Evolutionary conservation across 2,329 filamentous ascomycete species (phyloP).

Genomic region (Colletotrichum euphorbiae): DNA sequence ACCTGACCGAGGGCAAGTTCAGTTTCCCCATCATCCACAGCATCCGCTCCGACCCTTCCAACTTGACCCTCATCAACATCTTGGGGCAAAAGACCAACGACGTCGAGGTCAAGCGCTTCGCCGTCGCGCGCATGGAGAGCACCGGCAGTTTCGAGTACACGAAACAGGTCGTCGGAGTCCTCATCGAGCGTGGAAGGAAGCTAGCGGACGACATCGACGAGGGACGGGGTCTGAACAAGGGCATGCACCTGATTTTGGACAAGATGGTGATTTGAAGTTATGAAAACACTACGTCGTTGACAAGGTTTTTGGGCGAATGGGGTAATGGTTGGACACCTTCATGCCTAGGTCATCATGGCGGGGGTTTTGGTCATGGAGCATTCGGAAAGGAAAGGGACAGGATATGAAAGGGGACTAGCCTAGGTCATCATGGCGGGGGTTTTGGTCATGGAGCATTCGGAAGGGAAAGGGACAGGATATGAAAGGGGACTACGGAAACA

Average conservation of each 20-base stretch:
- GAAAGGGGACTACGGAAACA: no score
- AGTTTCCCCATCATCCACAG: conserved; percentile 95
- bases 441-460: conserved; percentile 5
- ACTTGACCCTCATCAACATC: conserved; percentile 89
- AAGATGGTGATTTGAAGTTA: conserved; percentile 63
- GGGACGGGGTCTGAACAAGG: conserved; percentile 65
- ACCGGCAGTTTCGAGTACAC: conserved; percentile 93
- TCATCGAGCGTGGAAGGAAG: conserved; percentile 72
- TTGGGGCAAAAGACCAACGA: conserved; percentile 89
- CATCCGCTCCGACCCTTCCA: conserved; percentile 80
- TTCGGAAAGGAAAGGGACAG: background rate
- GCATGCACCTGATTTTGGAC: conserved; percentile 75
- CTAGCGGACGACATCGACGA: conserved; percentile 74
- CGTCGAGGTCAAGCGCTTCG: conserved; percentile 90
- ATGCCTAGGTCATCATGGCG: conserved; percentile 4
- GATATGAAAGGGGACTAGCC: background rate
- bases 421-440: background rate
- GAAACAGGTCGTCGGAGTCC: conserved; percentile 70
- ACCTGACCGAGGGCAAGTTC: conserved; percentile 96
- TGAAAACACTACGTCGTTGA: background rate
- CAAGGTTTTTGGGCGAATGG: background rate
- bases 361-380: conserved; percentile 1
- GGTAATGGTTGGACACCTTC: background rate
- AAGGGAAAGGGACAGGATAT: background rate
- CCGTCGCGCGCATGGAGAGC: conserved; percentile 88